These are phyloP conservation scores for Brassica rapa DNA, from an alignment of 345 rosid genomes.

Conservation along the genomic window DNA sequence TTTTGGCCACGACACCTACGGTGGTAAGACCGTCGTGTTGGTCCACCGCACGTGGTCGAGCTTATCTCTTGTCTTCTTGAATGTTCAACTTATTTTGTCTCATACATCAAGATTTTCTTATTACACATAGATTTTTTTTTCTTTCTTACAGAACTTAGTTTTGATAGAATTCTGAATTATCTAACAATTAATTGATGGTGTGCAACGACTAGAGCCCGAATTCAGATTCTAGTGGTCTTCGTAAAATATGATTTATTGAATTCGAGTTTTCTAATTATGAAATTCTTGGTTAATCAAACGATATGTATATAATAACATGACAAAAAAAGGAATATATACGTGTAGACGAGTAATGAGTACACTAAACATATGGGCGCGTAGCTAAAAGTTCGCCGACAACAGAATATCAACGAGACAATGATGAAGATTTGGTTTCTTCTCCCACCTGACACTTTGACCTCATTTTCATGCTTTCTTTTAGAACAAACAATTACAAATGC, in stretches of 20 bases:
- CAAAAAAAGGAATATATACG: not conserved
- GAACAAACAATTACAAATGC: not conserved
- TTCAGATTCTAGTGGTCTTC: not conserved
- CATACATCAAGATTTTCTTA: conserved; percentile 2
- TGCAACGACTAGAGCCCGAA: not conserved
- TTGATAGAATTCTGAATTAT: not conserved
- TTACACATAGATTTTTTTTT: not conserved
- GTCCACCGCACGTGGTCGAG: conserved; percentile 38
- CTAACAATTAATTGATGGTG: not conserved
- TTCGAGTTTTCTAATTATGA: not conserved
- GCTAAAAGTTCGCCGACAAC: conserved; percentile 41
- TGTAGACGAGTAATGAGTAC: conserved; percentile 20
- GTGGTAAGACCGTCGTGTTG: conserved; percentile 36
- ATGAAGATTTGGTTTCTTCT: conserved; percentile 33
- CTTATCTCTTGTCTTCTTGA: conserved; percentile 31
- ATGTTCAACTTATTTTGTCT: conserved; percentile 32
- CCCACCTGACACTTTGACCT: conserved; percentile 38
- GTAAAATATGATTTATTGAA: not conserved
- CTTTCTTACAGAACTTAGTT: not conserved
- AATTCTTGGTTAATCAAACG: not conserved
- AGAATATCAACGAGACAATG: conserved; percentile 42
- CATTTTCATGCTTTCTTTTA: conserved; percentile 20
- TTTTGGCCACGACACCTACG: conserved; percentile 29
- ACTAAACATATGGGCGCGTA: conserved; percentile 21
- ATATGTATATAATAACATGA: not conserved